phyloP scores from a whole-genome alignment of 2,329 filamentous ascomycete species.

The Colletotrichum echinochloae region DNA sequence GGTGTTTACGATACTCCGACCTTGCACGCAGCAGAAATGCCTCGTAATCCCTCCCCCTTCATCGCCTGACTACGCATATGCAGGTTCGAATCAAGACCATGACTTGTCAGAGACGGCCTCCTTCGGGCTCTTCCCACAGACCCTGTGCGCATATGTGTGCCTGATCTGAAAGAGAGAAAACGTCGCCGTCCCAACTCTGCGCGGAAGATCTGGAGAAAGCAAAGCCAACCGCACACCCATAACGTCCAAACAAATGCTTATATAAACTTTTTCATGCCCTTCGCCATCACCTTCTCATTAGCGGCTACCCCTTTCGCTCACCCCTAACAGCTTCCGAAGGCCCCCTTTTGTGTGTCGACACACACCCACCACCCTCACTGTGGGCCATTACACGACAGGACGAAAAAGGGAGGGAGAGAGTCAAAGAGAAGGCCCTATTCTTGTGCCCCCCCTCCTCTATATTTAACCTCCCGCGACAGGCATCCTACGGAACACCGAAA shows the following conservation, averaged over 20 bases:
- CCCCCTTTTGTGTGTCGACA: neutral
- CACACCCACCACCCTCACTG: neutral
- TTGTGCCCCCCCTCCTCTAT: neutral
- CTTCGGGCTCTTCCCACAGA: neutral
- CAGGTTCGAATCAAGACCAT: neutral
- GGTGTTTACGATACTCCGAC: slow-evolving; percentile 1
- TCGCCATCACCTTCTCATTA: neutral
- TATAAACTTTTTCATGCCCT: slow-evolving; percentile 27
- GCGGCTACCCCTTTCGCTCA: neutral
- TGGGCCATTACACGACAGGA: neutral
- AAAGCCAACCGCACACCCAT: slow-evolving; percentile 28
- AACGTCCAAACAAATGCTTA: slow-evolving; percentile 28
- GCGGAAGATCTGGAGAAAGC: neutral
- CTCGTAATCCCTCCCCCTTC: neutral
- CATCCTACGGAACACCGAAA: neutral
- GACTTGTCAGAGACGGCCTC: neutral
- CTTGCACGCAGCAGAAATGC: neutral
- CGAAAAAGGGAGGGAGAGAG: neutral
- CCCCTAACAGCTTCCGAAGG: slow-evolving; percentile 1
- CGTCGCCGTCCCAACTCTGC: slow-evolving; percentile 10
- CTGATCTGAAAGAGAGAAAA: slow-evolving; percentile 26
- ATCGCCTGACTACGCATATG: slow-evolving; percentile 18
- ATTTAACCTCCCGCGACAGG: neutral
- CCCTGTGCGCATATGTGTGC: slow-evolving; percentile 5
- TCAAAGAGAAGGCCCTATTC: neutral